These are phyloP conservation scores for Fagopyrum homotropicum DNA, from an alignment of 148 eudicot genomes.

Conservation along the genomic window DNA sequence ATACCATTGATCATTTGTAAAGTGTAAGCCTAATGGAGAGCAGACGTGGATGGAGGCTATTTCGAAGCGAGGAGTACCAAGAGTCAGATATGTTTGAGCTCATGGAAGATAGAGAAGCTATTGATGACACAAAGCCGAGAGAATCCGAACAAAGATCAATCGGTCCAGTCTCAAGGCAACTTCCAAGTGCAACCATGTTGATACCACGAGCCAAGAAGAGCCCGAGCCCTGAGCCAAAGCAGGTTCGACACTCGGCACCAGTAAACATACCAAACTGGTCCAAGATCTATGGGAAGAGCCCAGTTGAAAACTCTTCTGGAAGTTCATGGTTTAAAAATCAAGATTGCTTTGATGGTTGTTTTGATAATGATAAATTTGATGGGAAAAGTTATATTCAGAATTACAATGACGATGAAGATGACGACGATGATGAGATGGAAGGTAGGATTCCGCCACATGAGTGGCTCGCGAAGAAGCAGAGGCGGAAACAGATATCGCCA, in stretches of 20 bases:
- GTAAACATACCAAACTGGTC: slow-evolving; percentile 77
- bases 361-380: neutral
- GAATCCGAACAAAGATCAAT: neutral
- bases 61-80: slow-evolving; percentile 47
- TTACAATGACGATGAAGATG: slow-evolving; percentile 17
- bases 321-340: slow-evolving; percentile 21
- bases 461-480: slow-evolving; percentile 45
- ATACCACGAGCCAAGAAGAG: slow-evolving; percentile 34
- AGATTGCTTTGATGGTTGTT: slow-evolving; percentile 5
- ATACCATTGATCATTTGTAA: no score
- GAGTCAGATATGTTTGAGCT: slow-evolving; percentile 54
- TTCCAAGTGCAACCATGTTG: slow-evolving; percentile 52
- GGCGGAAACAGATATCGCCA: slow-evolving; percentile 34
- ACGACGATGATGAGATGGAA: slow-evolving; percentile 25
- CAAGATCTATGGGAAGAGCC: slow-evolving; percentile 46
- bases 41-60: slow-evolving; percentile 27
- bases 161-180: slow-evolving; percentile 22
- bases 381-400: neutral
- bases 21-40: slow-evolving; percentile 24
- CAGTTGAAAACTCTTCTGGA: slow-evolving; percentile 4
- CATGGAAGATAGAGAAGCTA: slow-evolving; percentile 9
- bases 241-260: slow-evolving; percentile 52
- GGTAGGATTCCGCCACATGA: slow-evolving; percentile 59
- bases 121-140: slow-evolving; percentile 10
- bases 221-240: slow-evolving; percentile 18